These are phyloP conservation scores for Xylaria hypoxylon DNA, from an alignment of 2,329 filamentous ascomycete species.

Conservation along the genomic window DNA sequence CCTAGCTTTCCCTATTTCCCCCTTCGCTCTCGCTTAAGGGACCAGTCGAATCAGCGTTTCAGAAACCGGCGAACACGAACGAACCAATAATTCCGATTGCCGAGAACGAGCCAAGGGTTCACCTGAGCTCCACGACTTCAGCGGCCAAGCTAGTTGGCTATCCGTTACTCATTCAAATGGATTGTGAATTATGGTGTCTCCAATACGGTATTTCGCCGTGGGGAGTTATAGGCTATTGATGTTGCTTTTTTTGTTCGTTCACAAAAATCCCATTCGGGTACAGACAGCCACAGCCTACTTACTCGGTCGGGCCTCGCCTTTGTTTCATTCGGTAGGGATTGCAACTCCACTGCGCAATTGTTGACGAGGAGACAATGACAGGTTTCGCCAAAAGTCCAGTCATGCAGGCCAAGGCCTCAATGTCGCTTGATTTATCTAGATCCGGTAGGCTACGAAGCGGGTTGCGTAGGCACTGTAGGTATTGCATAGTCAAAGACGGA, in stretches of 20 bases:
- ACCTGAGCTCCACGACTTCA: constrained; percentile 15
- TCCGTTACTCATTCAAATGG: not conserved
- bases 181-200: constrained; percentile 8
- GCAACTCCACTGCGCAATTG: constrained; percentile 7
- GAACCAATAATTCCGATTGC: constrained; percentile 30
- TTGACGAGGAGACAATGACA: constrained; percentile 16
- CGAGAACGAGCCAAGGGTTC: constrained; percentile 32
- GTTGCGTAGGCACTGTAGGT: constrained; percentile 9
- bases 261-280: constrained; percentile 23
- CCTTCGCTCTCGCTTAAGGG: constrained; percentile 33
- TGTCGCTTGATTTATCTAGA: constrained; percentile 36
- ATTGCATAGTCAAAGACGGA: constrained; percentile 6
- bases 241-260: not conserved
- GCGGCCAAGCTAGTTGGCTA: not conserved
- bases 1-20: constrained; percentile 18
- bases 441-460: constrained; percentile 22
- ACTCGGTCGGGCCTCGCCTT: constrained; percentile 24
- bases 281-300: no score
- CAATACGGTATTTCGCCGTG: not conserved
- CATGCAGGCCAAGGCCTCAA: constrained; percentile 21
- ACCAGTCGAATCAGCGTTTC: constrained; percentile 34
- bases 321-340: constrained; percentile 20
- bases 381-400: constrained; percentile 27
- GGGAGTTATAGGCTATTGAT: not conserved
- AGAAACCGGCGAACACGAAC: constrained; percentile 36